phyloP scores from a whole-genome alignment of 2,329 filamentous ascomycete genomes.

The Fusarium stilboides region DNA sequence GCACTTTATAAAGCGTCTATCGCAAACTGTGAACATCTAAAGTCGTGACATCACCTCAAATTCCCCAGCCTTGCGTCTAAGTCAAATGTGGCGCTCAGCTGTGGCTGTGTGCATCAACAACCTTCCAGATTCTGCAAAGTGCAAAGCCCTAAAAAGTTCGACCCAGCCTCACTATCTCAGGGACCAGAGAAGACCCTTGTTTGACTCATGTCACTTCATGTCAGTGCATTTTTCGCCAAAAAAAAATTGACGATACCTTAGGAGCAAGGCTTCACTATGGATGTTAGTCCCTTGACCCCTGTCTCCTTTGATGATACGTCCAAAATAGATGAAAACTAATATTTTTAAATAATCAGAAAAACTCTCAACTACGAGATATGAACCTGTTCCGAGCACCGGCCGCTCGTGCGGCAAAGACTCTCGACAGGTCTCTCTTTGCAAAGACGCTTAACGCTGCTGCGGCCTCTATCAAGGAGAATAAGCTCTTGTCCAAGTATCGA shows the following conservation, averaged over 20 bases:
- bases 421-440: slow-evolving; percentile 88
- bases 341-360: slow-evolving; percentile 41
- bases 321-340: slow-evolving; percentile 13
- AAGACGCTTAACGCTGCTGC: slow-evolving; percentile 83
- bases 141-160: slow-evolving; percentile 48
- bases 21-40: slow-evolving; percentile 6
- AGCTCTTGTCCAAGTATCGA: slow-evolving; percentile 80
- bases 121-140: slow-evolving; percentile 10
- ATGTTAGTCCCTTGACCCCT: slow-evolving; percentile 50
- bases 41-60: slow-evolving; percentile 46
- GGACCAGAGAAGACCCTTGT: slow-evolving; percentile 39
- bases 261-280: slow-evolving; percentile 50
- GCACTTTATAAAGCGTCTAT: not conserved
- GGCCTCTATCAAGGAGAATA: slow-evolving; percentile 81
- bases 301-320: slow-evolving; percentile 1
- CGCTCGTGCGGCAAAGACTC: slow-evolving; percentile 80
- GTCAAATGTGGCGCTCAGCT: slow-evolving; percentile 44
- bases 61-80: slow-evolving; percentile 33
- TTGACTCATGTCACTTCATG: slow-evolving; percentile 33
- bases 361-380: slow-evolving; percentile 61
- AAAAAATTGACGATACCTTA: slow-evolving; percentile 39
- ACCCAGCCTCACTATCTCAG: slow-evolving; percentile 48
- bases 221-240: slow-evolving; percentile 44
- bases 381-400: slow-evolving; percentile 82
- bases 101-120: slow-evolving; percentile 41